Conservation (phyloP, 306 rosid species). For the Prunus fruticosa region DNA sequence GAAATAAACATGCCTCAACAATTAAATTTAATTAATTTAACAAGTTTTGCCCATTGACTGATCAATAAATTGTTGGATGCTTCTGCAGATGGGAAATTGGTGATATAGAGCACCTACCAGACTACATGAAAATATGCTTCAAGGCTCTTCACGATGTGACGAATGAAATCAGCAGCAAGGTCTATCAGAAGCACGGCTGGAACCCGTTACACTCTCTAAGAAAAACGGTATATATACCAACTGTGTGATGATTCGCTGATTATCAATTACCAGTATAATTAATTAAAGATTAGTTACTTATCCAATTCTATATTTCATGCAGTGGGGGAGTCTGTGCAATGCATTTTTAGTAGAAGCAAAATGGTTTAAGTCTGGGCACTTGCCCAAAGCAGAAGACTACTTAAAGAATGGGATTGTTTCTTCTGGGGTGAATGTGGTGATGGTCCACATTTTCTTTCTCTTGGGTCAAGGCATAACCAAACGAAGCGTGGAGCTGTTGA, state of each 20-base stretch:
- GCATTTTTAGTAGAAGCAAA: conserved; percentile 67
- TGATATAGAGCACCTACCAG: conserved; percentile 41
- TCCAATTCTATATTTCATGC: neutral
- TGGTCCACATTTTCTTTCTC: conserved; percentile 52
- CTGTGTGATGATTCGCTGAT: neutral
- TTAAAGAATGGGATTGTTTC: conserved; percentile 55
- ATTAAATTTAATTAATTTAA: neutral
- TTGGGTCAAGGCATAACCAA: conserved; percentile 46
- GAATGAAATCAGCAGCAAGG: conserved; percentile 43
- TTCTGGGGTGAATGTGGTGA: conserved; percentile 49
- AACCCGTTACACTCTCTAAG: conserved; percentile 33
- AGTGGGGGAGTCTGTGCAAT: conserved; percentile 59
- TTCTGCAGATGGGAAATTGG: conserved; percentile 54
- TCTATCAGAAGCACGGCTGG: conserved; percentile 49
- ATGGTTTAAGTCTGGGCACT: conserved; percentile 53
- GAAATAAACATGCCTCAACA: too few species aligned
- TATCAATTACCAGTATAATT: neutral
- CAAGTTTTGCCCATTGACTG: neutral
- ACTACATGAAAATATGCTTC: conserved; percentile 57
- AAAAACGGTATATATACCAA: conserved; percentile 23
- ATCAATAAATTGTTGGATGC: neutral
- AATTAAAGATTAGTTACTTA: neutral
- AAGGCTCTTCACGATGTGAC: conserved; percentile 42
- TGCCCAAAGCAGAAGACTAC: conserved; percentile 54
- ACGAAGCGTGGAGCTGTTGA: conserved; percentile 30